Evolutionary conservation across 345 rosid genomes (phyloP), one percentile per base, ranked within the genome.

Genomic region (Barbarea vulgaris): DNA sequence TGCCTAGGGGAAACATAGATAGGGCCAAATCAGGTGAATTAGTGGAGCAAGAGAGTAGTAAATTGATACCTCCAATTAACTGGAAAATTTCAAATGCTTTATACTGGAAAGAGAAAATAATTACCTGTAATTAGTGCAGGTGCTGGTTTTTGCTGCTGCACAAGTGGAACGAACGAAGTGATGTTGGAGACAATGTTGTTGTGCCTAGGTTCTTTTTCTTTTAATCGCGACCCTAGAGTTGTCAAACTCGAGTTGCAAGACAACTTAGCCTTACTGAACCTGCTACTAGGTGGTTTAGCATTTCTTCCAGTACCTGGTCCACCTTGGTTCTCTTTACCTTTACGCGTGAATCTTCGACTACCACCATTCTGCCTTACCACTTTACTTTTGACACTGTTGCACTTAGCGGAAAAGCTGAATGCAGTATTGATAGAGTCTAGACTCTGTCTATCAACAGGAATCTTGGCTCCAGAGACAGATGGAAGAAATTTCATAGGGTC

Each of bases 131-230:
- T 70, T 41, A 86, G 73, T 52, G 83, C 86, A 71, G 87, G 82
- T 63, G 82, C 87, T 81, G 79, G 88, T 78, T 89, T 93, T 54
- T 74, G 78, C 81, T 86, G 93, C 76, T 88, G 96, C 82, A 91
- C 89, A 64, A 93, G 83, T 12, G 98, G 94, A 68, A 96, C 46
- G 64, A 96, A 91, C 5, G 99, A 93, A 83, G 86, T 71, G 36
- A 91, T 53, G 74, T 91, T 86, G 51, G 91, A 88, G 37, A 91
- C 97, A 28, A 96, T 87, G 70, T 93, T 93, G 80, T 83, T 90
- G 74, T 52, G 74, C 85, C 83, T 91, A 47, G 83, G 48, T 68
- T 85, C 87, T 77, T 65, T 85, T 36, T 66, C 84, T 34, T 79
- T 62, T 58, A 88, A 75, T 68, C 79, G 72, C 0, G 80, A 66